These are phyloP conservation scores for Aspergillus panamensis DNA, from an alignment of 495 filamentous ascomycete genomes.

Conservation along the genomic window DNA sequence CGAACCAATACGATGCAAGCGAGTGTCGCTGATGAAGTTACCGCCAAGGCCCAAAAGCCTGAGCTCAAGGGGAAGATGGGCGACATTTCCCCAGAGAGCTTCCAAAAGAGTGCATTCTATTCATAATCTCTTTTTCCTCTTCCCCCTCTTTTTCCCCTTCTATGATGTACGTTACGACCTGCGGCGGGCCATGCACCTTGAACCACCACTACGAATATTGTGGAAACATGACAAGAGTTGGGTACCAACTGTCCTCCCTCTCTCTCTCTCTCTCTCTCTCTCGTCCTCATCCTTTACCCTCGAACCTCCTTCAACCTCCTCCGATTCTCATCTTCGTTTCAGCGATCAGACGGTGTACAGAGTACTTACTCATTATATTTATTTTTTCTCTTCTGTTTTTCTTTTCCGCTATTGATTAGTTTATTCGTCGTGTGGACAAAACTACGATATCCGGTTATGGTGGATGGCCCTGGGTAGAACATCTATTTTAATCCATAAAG, in stretches of 20 bases:
- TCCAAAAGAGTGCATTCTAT: conserved; percentile 87
- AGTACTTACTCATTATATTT: neutral
- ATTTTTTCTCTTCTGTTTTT: conserved; percentile 1
- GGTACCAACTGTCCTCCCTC: neutral
- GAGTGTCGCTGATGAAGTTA: conserved; percentile 30
- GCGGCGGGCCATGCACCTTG: neutral
- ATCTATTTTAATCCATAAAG: conserved; percentile 1
- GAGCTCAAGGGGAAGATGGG: conserved; percentile 48
- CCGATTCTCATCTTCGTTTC: conserved; percentile 1
- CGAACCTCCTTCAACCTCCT: neutral
- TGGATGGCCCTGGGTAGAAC: neutral
- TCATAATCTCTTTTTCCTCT: conserved; percentile 25
- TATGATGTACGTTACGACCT: conserved; percentile 1
- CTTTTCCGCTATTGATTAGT: conserved; percentile 3
- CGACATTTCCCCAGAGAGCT: conserved; percentile 76
- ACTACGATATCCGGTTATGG: conserved; percentile 2
- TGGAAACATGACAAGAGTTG: neutral
- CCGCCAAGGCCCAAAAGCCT: conserved; percentile 36
- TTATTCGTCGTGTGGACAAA: neutral
- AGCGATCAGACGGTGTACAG: conserved; percentile 6
- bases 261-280: neutral
- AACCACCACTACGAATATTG: neutral
- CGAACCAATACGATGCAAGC: conserved; percentile 58
- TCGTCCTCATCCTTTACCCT: neutral
- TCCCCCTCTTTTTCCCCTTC: conserved; percentile 5